Percentiles rank a stretch among this genome's conserved stretches.
Evolutionary conservation across 345 rosid genomes (phyloP).

Genomic region (Bruguiera parviflora): DNA sequence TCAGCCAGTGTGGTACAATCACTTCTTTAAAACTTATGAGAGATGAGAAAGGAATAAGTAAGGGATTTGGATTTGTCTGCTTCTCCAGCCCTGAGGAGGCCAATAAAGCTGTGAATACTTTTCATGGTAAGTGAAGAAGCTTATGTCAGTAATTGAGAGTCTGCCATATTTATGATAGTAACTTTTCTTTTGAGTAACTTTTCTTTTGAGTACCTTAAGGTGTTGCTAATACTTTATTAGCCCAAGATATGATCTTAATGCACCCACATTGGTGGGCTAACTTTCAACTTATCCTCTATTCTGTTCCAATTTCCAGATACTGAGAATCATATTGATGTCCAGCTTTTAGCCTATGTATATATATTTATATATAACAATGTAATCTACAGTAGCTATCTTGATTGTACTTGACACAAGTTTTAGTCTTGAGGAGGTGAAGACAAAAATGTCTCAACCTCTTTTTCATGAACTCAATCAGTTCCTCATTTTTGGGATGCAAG

Average conservation of each 20-base stretch:
- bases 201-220: not conserved
- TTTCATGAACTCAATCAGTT: not conserved
- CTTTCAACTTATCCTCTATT: no score
- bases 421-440: no score
- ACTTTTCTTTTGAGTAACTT: not conserved
- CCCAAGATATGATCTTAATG: no score
- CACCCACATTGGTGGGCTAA: no score
- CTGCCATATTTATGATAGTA: not conserved
- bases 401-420: not conserved
- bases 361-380: no score
- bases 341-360: not conserved
- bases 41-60: constrained; percentile 63
- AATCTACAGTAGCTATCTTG: no score
- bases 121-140: constrained; percentile 43
- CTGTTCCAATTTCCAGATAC: not conserved
- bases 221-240: no score
- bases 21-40: constrained; percentile 63
- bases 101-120: constrained; percentile 44
- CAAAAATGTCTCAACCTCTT: no score
- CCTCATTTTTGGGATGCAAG: not conserved
- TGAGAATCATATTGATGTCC: not conserved
- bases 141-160: not conserved
- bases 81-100: constrained; percentile 71
- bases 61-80: constrained; percentile 77
- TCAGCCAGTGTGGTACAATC: constrained; percentile 63